phyloP scores from a whole-genome alignment of 768 basidiomycete species.

The Leccinellum albellum region DNA sequence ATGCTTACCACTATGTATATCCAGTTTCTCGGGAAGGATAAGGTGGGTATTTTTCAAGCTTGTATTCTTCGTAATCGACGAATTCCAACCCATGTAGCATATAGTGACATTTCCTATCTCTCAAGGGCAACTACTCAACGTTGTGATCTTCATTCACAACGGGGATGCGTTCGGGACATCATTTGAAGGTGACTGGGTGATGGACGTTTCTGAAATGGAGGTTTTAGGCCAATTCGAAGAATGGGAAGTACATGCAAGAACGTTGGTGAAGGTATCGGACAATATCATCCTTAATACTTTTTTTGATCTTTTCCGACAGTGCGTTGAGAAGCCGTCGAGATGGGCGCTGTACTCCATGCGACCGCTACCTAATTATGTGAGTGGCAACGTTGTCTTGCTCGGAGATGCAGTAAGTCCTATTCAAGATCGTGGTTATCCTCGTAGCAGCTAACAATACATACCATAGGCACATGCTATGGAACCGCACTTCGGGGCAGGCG shows the following conservation, averaged over 20 bases:
- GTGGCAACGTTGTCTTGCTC: conserved; percentile 40
- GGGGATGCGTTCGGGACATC: conserved; percentile 26
- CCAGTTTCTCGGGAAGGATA: conserved; percentile 25
- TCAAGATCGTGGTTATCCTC: neutral
- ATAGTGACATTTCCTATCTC: conserved; percentile 39
- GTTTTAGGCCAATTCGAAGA: conserved; percentile 27
- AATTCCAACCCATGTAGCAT: conserved; percentile 26
- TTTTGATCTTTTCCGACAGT: conserved; percentile 22
- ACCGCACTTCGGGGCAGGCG: conserved; percentile 46
- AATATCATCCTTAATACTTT: neutral
- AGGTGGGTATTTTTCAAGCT: conserved; percentile 2
- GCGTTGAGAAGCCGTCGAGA: conserved; percentile 33
- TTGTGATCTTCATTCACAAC: conserved; percentile 32
- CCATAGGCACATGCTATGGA: conserved; percentile 43
- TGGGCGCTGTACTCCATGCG: conserved; percentile 44
- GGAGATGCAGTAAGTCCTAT: conserved; percentile 43
- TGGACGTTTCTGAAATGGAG: conserved; percentile 31
- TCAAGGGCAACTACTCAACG: conserved; percentile 35
- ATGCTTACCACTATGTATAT: conserved; percentile 4
- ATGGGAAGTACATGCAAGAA: conserved; percentile 14
- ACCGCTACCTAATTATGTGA: conserved; percentile 37
- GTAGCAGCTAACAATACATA: neutral
- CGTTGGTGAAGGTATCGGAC: neutral
- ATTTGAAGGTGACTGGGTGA: conserved; percentile 30
- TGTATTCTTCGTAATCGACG: neutral